Evolutionary conservation across 768 basidiomycete species (phyloP).

Genomic region (Suillus subaureus): DNA sequence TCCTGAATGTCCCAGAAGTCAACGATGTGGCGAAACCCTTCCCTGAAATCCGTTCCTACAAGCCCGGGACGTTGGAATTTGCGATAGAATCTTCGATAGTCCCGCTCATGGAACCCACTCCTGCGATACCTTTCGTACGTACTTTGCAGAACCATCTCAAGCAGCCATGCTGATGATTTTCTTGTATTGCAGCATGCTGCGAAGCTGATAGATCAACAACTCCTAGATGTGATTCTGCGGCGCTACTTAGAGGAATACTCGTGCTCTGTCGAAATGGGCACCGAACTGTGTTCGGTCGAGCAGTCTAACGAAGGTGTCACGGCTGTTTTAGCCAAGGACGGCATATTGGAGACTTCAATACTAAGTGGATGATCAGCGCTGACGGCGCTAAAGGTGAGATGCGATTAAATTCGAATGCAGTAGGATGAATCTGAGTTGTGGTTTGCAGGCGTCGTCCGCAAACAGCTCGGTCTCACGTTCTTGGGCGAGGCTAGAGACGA

Average conservation of each 20-base stretch:
- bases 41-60: conserved; percentile 36
- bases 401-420: no score
- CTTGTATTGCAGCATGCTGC: conserved; percentile 17
- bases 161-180: not conserved
- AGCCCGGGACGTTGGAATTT: conserved; percentile 11
- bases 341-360: no score
- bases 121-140: conserved; percentile 28
- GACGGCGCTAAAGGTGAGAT: conserved; percentile 13
- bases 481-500: conserved; percentile 34
- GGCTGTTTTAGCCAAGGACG: no score
- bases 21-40: conserved; percentile 29
- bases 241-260: conserved; percentile 22
- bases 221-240: conserved; percentile 30
- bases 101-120: conserved; percentile 20
- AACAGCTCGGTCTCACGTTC: conserved; percentile 16
- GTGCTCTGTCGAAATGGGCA: conserved; percentile 37
- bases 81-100: conserved; percentile 15
- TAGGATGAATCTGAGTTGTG: not conserved
- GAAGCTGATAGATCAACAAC: conserved; percentile 22
- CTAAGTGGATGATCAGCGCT: no score
- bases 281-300: conserved; percentile 28
- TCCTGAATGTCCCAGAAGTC: conserved; percentile 40
- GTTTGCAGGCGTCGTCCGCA: conserved; percentile 9
- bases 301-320: no score
- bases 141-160: conserved; percentile 1